Percentiles rank a stretch among this genome's conserved stretches.
phyloP scores from a whole-genome alignment of 192 early-diverging fungal species.

The Coemansia sp. region DNA sequence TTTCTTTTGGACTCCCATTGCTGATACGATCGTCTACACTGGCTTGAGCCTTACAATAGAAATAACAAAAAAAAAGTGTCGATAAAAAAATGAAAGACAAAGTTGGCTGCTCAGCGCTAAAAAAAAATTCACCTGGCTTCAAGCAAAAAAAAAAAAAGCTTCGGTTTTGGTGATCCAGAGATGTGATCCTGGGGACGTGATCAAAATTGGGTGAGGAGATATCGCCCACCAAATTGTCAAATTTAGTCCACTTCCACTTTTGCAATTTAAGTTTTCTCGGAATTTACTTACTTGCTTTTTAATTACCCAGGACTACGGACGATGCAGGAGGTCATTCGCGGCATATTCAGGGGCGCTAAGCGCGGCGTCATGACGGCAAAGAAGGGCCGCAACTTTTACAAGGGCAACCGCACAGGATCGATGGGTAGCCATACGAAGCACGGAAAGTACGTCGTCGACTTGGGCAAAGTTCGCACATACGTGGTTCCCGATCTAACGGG shows the following conservation, averaged over 20 bases:
- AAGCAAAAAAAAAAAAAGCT: constrained; percentile 4
- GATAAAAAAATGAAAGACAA: constrained; percentile 4
- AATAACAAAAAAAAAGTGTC: not conserved
- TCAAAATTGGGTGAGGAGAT: not conserved
- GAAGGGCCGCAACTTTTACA: constrained; percentile 58
- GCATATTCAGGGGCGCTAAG: constrained; percentile 54
- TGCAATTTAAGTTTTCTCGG: not conserved
- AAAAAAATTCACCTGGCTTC: not conserved
- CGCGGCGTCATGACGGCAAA: constrained; percentile 59
- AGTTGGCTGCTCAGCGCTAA: not conserved
- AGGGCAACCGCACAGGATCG: constrained; percentile 57
- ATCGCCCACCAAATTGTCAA: not conserved
- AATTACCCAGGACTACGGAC: not conserved
- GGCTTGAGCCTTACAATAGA: not conserved
- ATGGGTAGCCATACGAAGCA: constrained; percentile 59
- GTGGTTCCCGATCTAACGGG: constrained; percentile 49
- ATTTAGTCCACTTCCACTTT: not conserved
- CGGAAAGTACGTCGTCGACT: constrained; percentile 46
- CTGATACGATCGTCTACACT: not conserved
- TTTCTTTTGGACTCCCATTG: constrained; percentile 57
- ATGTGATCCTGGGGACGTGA: not conserved
- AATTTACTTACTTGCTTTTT: not conserved
- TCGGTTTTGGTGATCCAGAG: not conserved
- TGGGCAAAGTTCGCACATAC: constrained; percentile 55
- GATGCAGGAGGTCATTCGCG: constrained; percentile 58